These are phyloP conservation scores for Fusarium sp. DNA, from an alignment of 2,329 filamentous ascomycete genomes.

Conservation along the genomic window DNA sequence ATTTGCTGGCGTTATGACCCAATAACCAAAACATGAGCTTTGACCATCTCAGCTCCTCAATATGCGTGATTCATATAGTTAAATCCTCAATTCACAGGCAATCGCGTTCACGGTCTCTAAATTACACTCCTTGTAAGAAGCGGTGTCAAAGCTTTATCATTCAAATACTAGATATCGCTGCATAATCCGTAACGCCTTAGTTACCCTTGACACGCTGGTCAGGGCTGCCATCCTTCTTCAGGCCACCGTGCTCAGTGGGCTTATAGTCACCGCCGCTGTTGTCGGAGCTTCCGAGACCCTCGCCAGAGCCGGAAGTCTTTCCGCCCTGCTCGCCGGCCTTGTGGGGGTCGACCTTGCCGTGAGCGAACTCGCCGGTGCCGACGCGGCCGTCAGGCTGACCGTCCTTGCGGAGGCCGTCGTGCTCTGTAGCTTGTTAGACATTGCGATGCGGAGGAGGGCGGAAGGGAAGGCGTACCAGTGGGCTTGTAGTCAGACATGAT, in stretches of 20 bases:
- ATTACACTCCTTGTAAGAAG: accelerated
- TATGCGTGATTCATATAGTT: too few species aligned
- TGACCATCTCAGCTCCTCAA: accelerated
- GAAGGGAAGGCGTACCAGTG: constrained; percentile 4
- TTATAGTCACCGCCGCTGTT: constrained; percentile 18
- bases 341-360: constrained; percentile 37
- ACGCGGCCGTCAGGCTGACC: constrained; percentile 35
- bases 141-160: background rate
- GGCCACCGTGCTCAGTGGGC: constrained; percentile 23
- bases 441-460: accelerated
- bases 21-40: background rate
- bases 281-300: constrained; percentile 1
- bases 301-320: constrained; percentile 19
- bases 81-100: accelerated
- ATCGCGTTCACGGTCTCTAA: accelerated
- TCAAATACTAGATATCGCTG: background rate
- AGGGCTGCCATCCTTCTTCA: constrained; percentile 25
- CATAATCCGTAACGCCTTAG: background rate
- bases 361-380: constrained; percentile 36
- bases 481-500: constrained; percentile 30
- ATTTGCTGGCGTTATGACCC: too few species aligned
- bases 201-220: constrained; percentile 28
- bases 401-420: constrained; percentile 38
- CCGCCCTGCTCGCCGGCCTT: constrained; percentile 31
- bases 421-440: constrained; percentile 6